Evolutionary conservation across 2,329 filamentous ascomycete species (phyloP).

Genomic region (Penicillium decumbens): DNA sequence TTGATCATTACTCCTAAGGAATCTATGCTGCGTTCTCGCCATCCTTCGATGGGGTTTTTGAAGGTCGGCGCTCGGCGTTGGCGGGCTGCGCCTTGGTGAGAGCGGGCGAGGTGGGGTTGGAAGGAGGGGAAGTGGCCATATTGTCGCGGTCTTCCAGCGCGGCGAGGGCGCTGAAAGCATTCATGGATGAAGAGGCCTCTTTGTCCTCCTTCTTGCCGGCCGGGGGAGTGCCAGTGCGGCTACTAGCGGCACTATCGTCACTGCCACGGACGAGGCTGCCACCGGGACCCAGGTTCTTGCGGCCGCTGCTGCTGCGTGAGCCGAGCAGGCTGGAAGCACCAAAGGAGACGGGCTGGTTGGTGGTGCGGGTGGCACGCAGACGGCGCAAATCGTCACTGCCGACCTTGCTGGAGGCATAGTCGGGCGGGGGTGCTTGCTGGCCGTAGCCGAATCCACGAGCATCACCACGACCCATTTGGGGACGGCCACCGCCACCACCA

Average conservation of each 20-base stretch:
- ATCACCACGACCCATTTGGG: slow-evolving; percentile 76
- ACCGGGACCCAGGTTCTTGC: slow-evolving; percentile 65
- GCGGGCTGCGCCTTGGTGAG: slow-evolving; percentile 46
- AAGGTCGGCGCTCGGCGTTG: slow-evolving; percentile 38
- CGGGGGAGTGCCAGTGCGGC: slow-evolving; percentile 83
- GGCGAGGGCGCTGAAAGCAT: slow-evolving; percentile 69
- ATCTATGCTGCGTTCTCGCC: slow-evolving; percentile 40
- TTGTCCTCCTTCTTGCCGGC: slow-evolving; percentile 59
- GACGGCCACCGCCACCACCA: slow-evolving; percentile 66
- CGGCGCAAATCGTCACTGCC: slow-evolving; percentile 87
- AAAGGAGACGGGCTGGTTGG: slow-evolving; percentile 61
- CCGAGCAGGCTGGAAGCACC: slow-evolving; percentile 83
- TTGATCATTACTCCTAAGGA: slow-evolving; percentile 38
- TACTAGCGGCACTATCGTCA: slow-evolving; percentile 83
- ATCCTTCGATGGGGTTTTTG: slow-evolving; percentile 43
- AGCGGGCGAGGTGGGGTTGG: slow-evolving; percentile 46
- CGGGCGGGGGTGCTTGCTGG: slow-evolving; percentile 62
- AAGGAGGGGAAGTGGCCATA: slow-evolving; percentile 47
- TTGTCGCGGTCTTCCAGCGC: slow-evolving; percentile 44
- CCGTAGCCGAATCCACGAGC: slow-evolving; percentile 73
- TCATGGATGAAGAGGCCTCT: slow-evolving; percentile 65
- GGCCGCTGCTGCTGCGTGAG: slow-evolving; percentile 85
- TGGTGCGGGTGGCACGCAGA: slow-evolving; percentile 60
- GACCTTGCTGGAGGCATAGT: slow-evolving; percentile 72
- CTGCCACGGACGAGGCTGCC: slow-evolving; percentile 66